phyloP scores from a whole-genome alignment of 768 basidiomycete species.

The Kondoa subrosea region DNA sequence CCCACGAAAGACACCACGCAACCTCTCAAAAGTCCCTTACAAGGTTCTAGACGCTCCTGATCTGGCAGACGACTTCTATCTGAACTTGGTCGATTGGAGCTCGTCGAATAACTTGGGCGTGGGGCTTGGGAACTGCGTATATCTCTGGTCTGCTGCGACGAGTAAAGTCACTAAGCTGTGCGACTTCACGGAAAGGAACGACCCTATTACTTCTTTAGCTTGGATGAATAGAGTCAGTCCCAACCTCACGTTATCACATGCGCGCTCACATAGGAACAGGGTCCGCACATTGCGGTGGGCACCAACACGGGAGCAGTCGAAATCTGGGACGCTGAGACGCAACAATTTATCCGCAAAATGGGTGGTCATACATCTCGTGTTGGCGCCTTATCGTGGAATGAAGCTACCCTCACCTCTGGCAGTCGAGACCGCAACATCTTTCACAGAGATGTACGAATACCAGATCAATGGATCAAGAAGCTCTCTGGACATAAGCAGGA shows the following conservation, averaged over 20 bases:
- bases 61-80: constrained; percentile 92
- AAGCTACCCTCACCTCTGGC: constrained; percentile 68
- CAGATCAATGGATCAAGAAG: constrained; percentile 50
- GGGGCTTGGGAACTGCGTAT: constrained; percentile 77
- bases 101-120: constrained; percentile 88
- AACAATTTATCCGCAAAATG: constrained; percentile 63
- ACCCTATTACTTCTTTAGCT: constrained; percentile 68
- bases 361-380: constrained; percentile 75
- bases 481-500: constrained; percentile 50
- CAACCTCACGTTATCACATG: background rate
- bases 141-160: constrained; percentile 91
- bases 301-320: constrained; percentile 75
- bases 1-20: constrained; percentile 61
- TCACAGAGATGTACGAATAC: constrained; percentile 78
- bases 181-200: constrained; percentile 45
- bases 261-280: constrained; percentile 32
- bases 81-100: constrained; percentile 95
- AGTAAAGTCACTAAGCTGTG: constrained; percentile 81
- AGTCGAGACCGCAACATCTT: constrained; percentile 78
- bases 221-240: constrained; percentile 64
- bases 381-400: constrained; percentile 87
- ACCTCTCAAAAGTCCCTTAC: constrained; percentile 85
- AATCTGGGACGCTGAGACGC: constrained; percentile 76
- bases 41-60: constrained; percentile 94
- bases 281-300: constrained; percentile 78